Conservation (phyloP, 2,329 filamentous ascomycete genomes). For the Domatiomyces globalis region DNA sequence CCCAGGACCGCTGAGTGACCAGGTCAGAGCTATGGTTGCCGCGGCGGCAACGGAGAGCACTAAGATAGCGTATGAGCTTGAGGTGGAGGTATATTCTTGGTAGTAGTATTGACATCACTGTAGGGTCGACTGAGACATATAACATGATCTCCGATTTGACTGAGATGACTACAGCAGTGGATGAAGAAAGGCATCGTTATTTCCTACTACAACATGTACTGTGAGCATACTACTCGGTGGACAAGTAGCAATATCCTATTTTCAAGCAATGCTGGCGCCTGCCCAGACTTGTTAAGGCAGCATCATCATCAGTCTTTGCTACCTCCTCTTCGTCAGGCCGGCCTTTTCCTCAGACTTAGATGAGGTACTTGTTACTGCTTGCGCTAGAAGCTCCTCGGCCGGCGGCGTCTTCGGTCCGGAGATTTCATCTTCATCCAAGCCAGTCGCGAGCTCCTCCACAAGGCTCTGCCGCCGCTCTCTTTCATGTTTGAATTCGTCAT, state of each 20-base stretch:
- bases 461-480: constrained; percentile 16
- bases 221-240: not conserved
- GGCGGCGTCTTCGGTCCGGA: constrained; percentile 14
- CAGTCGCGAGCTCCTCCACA: constrained; percentile 14
- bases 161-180: too few species aligned
- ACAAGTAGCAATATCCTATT: not conserved
- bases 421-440: constrained; percentile 19
- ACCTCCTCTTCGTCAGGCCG: not conserved
- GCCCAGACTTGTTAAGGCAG: not conserved
- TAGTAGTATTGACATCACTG: too few species aligned
- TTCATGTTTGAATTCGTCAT: constrained; percentile 17
- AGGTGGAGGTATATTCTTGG: too few species aligned
- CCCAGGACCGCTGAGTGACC: too few species aligned
- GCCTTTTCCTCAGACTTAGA: not conserved
- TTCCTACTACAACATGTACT: not conserved
- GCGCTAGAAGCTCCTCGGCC: constrained; percentile 4
- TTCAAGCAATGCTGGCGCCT: not conserved
- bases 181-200: not conserved
- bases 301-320: not conserved
- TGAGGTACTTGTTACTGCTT: not conserved
- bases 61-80: too few species aligned
- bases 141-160: too few species aligned
- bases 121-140: too few species aligned
- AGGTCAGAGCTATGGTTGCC: too few species aligned
- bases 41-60: too few species aligned